Evolutionary conservation across 306 rosid genomes (phyloP).

Genomic region (Sicyos edulis): DNA sequence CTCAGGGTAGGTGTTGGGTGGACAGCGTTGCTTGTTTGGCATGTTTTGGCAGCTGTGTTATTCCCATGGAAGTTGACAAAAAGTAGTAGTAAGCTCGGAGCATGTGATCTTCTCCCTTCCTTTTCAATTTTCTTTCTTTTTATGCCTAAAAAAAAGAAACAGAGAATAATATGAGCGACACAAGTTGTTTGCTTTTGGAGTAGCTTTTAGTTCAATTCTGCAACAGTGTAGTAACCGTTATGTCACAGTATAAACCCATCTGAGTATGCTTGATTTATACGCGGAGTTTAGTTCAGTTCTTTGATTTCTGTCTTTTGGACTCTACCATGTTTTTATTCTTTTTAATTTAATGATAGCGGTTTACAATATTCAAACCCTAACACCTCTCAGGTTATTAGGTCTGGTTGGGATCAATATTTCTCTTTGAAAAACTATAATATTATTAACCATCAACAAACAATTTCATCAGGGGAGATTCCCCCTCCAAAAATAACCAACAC

Average conservation of each 20-base stretch:
- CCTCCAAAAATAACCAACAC: no score
- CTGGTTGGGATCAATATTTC: no score
- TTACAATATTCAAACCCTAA: no score
- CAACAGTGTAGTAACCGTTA: neutral
- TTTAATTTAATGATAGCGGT: no score
- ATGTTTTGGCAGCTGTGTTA: conserved; percentile 1
- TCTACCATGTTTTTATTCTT: neutral
- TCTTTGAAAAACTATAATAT: no score
- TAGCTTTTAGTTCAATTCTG: neutral
- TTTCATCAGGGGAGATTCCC: no score
- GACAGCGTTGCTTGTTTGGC: conserved; percentile 1
- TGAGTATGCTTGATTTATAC: no score
- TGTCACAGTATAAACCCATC: neutral
- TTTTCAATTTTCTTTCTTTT: neutral
- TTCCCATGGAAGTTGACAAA: neutral
- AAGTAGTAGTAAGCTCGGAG: neutral
- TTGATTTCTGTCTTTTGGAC: no score
- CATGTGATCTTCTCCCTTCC: neutral
- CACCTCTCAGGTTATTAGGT: no score
- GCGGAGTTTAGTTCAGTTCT: neutral
- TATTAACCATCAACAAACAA: no score
- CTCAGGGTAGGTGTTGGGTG: neutral
- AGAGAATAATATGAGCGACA: neutral
- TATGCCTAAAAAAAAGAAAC: no score
- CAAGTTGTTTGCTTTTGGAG: neutral